Base-by-base conservation (phyloP, 345 rosid species). In the Orychophragmus violaceus region DNA sequence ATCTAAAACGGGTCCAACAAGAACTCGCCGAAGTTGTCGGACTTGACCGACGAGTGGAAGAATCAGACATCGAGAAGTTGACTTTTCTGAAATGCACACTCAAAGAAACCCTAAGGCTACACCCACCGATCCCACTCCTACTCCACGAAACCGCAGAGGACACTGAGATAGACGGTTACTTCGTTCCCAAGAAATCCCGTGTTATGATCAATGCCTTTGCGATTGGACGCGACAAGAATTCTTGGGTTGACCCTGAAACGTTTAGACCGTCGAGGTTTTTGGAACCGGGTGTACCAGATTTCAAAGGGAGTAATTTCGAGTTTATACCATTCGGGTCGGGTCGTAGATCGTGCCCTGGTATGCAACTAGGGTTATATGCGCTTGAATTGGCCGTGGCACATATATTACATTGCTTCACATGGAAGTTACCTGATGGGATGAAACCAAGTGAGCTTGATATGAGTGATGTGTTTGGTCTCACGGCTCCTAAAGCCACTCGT, bases 241-340 rank as follows among this genome's bases (percentile, higher is more conserved):
- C 91, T 1, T 94, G 99, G 99, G 81, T 77, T 3, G 93, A 94
- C 21, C 82, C 97, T 0, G 87, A 90, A 0, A 63, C 69, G n/a
- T 94, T 90, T 68, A 80, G 61, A 74, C 99, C 99, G 5, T 77
- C 93, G 0, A 74, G 99, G 84, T 94, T 94, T 69, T 50, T 90
- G 54, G 59, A 78, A 22, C 78, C 80, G 30, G 86, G 87, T 0
- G 78, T 83, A 11, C 83, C 99, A 1, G 99, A 94, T 72, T 90
- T 83, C 44, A 94, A 83, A 59, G 99, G 97, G 13, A 84, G 68
- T 61, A 80, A 87, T 53, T 94, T 94, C 41, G 97, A 94, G 80
- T 90, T 90, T 53, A 78, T 94, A n/a, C 99, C 99, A 0, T 94
- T 94, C 71, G 99, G 99, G 65, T 94, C 99, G 49, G 99, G 99